Evolutionary conservation across 169 alveolate genomes (phyloP).

Genomic region (Eimeria necatrix): DNA sequence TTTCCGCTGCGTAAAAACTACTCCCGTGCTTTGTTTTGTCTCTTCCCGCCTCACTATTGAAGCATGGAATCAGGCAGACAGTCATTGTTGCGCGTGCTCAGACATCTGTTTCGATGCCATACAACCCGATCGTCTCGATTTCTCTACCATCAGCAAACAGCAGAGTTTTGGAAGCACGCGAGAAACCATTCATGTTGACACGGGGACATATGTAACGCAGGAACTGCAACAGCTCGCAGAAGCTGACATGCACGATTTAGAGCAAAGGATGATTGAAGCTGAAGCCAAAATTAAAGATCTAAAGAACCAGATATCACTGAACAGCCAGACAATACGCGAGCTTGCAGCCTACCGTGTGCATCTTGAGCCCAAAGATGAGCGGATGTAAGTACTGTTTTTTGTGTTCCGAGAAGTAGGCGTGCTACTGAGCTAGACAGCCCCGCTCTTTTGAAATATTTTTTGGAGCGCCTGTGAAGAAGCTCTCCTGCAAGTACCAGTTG

Average conservation of each 20-base stretch:
- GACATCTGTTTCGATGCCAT: not conserved
- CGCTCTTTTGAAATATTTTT: no score
- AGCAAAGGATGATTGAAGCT: constrained; percentile 16
- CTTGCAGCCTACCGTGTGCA: constrained; percentile 56
- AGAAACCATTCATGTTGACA: no score
- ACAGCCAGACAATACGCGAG: constrained; percentile 41
- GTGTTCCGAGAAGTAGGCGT: no score
- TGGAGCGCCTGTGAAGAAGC: no score
- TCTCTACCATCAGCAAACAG: not conserved
- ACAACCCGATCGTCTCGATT: not conserved
- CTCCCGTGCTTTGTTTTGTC: no score
- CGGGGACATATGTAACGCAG: not conserved
- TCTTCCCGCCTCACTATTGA: not conserved
- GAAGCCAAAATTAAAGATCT: constrained; percentile 18
- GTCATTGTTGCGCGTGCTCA: not conserved
- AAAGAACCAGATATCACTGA: constrained; percentile 17
- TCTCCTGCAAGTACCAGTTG: no score
- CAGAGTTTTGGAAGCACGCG: not conserved
- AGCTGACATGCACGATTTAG: not conserved
- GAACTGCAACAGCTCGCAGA: constrained; percentile 23
- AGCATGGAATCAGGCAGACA: not conserved
- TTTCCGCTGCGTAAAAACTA: no score
- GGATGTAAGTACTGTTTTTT: no score
- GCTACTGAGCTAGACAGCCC: no score
- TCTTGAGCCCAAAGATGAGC: no score